These are phyloP conservation scores for Spergularia marina DNA, from an alignment of 148 eudicot genomes.

Conservation along the genomic window DNA sequence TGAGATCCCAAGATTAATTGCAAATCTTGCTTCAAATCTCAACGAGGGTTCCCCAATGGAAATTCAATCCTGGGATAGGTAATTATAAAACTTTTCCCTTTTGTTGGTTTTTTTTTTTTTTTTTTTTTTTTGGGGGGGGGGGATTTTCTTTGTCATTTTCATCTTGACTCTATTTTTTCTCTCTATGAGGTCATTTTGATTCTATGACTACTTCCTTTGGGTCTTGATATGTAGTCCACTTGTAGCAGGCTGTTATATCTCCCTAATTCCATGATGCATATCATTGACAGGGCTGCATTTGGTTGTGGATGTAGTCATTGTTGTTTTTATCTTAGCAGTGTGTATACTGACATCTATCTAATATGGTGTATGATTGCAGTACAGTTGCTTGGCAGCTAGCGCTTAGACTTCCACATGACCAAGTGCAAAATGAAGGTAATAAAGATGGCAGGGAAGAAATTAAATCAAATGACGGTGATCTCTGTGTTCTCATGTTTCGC, in stretches of 20 bases:
- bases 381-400: constrained; percentile 94
- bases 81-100: constrained; percentile 4
- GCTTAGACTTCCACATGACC: constrained; percentile 49
- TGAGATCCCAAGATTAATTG: constrained; percentile 73
- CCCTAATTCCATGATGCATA: neutral
- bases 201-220: neutral
- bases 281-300: no score
- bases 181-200: constrained; percentile 1
- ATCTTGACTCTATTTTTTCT: neutral
- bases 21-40: constrained; percentile 76
- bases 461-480: constrained; percentile 48
- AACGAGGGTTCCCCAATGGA: constrained; percentile 69
- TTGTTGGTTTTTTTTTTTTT: neutral
- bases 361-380: constrained; percentile 39
- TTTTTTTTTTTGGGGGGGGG: neutral
- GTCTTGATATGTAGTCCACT: neutral
- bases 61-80: constrained; percentile 94
- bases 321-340: neutral
- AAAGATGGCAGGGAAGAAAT: constrained; percentile 31
- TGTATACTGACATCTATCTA: neutral
- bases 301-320: neutral
- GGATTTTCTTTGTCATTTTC: neutral
- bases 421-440: constrained; percentile 33
- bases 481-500: constrained; percentile 79
- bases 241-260: neutral